These are phyloP conservation scores for Aspergillus sp. DNA, from an alignment of 2,329 filamentous ascomycete species.

Conservation along the genomic window DNA sequence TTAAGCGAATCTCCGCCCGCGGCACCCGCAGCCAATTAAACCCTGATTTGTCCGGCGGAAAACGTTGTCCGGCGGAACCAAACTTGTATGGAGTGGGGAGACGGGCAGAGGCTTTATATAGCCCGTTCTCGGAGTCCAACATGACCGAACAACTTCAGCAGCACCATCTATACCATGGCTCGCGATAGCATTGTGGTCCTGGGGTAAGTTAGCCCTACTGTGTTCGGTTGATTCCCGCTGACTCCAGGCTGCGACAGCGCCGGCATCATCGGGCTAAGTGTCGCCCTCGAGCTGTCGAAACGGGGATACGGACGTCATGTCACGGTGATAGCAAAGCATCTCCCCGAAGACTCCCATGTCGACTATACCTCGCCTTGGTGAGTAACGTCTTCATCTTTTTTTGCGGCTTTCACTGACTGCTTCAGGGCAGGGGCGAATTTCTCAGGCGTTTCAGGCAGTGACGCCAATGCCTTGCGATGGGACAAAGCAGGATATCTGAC, in stretches of 20 bases:
- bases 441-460: conserved; percentile 45
- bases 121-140: no score
- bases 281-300: conserved; percentile 11
- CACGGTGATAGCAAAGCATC: conserved; percentile 43
- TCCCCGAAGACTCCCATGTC: conserved; percentile 42
- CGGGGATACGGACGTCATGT: conserved; percentile 10
- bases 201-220: background rate
- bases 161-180: background rate
- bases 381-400: background rate
- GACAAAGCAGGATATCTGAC: conserved; percentile 40
- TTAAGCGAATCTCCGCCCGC: no score
- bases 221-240: background rate
- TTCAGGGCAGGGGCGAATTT: conserved; percentile 48
- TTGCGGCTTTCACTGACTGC: background rate
- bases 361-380: conserved; percentile 46
- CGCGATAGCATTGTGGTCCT: background rate
- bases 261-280: conserved; percentile 12
- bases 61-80: no score
- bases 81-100: no score
- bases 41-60: no score
- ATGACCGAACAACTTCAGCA: no score
- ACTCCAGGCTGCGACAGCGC: background rate
- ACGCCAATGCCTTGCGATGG: conserved; percentile 45
- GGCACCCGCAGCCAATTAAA: no score
- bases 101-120: no score